A percentile compares a stretch with the other conserved stretches of the same genome.
phyloP scores from a whole-genome alignment of 306 rosid genomes.

The Lathyrus oleraceus region DNA sequence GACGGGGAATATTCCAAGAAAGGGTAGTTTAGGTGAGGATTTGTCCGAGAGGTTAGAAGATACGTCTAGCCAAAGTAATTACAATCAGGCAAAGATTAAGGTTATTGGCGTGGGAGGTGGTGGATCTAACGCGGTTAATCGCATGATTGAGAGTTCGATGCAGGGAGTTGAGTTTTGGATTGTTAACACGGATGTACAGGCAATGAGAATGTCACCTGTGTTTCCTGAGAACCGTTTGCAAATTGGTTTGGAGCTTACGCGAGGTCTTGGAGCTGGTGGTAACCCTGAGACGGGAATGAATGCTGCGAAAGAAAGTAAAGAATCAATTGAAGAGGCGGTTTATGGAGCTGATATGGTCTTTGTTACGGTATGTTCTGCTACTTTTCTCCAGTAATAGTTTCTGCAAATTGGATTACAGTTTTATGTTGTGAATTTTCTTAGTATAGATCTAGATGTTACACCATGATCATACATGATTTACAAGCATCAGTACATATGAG shows the following conservation, averaged over 20 bases:
- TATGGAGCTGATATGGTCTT: slow-evolving; percentile 96
- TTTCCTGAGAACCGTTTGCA: slow-evolving; percentile 77
- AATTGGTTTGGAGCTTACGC: slow-evolving; percentile 90
- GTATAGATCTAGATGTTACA: neutral
- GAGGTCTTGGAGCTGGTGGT: slow-evolving; percentile 99
- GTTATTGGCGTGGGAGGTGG: slow-evolving; percentile 98
- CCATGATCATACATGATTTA: slow-evolving; percentile 2
- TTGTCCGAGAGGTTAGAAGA: slow-evolving; percentile 59
- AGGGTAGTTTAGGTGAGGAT: slow-evolving; percentile 54
- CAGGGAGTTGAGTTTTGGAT: slow-evolving; percentile 96
- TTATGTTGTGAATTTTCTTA: slow-evolving; percentile 18
- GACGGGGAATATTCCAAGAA: slow-evolving; percentile 51
- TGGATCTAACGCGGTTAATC: slow-evolving; percentile 93
- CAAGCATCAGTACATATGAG: neutral
- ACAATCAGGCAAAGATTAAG: slow-evolving; percentile 78
- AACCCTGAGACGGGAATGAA: slow-evolving; percentile 97
- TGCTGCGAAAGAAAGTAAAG: slow-evolving; percentile 93
- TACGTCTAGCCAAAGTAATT: slow-evolving; percentile 42
- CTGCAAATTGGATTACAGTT: slow-evolving; percentile 27
- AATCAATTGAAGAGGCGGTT: slow-evolving; percentile 83
- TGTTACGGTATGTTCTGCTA: slow-evolving; percentile 74
- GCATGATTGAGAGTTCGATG: slow-evolving; percentile 96
- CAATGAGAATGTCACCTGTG: slow-evolving; percentile 95
- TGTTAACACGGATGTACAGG: slow-evolving; percentile 90
- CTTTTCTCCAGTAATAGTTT: slow-evolving; percentile 35